phyloP scores from a whole-genome alignment of 306 rosid genomes.

The Prunus armeniaca region DNA sequence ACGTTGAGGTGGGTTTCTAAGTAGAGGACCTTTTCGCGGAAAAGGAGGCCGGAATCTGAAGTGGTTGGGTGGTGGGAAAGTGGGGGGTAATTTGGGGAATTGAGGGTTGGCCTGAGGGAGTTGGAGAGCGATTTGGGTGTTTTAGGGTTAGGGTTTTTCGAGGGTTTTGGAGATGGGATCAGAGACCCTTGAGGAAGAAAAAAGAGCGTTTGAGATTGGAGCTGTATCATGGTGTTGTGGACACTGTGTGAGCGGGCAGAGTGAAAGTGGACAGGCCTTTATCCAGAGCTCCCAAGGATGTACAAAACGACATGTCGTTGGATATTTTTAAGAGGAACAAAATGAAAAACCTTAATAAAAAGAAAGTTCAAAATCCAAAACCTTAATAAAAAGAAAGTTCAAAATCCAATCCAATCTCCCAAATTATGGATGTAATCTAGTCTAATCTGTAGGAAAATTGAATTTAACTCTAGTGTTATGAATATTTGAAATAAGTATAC shows the following conservation, averaged over 20 bases:
- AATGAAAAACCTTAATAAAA: no score
- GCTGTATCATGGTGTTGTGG: slow-evolving; percentile 11
- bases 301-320: no score
- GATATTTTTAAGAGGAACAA: no score
- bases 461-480: no score
- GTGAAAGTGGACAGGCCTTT: background rate
- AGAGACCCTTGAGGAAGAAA: slow-evolving; percentile 16
- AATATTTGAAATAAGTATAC: no score
- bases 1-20: slow-evolving; percentile 57
- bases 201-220: slow-evolving; percentile 16
- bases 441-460: no score
- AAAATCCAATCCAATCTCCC: background rate
- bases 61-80: slow-evolving; percentile 27
- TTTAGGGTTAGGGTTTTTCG: slow-evolving; percentile 27
- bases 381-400: no score
- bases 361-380: background rate
- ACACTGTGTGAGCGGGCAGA: background rate
- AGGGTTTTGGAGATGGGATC: slow-evolving; percentile 21
- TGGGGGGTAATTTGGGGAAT: slow-evolving; percentile 10
- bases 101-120: slow-evolving; percentile 4
- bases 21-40: slow-evolving; percentile 68
- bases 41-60: slow-evolving; percentile 56
- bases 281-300: no score
- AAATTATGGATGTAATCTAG: no score
- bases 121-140: background rate